These are phyloP conservation scores for Plasmodium ovale DNA, from an alignment of 169 alveolate species.

Conservation along the genomic window DNA sequence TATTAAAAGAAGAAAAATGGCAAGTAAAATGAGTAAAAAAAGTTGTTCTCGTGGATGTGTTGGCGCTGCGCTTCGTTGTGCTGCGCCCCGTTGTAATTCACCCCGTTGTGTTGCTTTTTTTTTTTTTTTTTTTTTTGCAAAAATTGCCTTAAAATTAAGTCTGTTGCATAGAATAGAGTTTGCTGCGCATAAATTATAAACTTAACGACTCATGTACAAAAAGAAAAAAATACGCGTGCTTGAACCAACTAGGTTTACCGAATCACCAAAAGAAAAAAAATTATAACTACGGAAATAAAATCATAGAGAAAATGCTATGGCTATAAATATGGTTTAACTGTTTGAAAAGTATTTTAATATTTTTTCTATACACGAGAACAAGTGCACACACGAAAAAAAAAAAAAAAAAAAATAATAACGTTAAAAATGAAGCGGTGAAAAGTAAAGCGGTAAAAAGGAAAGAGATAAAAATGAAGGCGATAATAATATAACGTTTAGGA, in stretches of 20 bases:
- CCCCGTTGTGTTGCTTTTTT: not conserved
- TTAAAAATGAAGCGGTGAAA: no score
- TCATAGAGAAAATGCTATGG: not conserved
- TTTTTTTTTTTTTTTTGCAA: not conserved
- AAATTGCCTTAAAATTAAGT: not conserved
- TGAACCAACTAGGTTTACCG: no score
- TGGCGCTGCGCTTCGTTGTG: not conserved
- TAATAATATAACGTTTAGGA: no score
- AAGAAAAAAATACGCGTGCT: no score
- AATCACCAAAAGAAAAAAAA: not conserved
- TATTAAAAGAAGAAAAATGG: slow-evolving; percentile 5
- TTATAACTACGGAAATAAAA: not conserved
- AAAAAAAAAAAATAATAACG: not conserved
- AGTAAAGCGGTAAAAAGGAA: no score
- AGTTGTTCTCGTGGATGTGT: no score
- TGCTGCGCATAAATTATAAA: not conserved
- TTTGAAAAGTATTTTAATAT: not conserved
- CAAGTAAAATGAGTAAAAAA: slow-evolving; percentile 2
- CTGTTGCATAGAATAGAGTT: not conserved
- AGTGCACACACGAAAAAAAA: not conserved
- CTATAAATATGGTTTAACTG: no score
- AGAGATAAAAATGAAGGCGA: no score
- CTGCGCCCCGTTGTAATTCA: not conserved
- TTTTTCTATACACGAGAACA: not conserved
- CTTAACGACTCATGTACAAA: no score